These are phyloP conservation scores for Miscanthus lutarioriparius DNA, from an alignment of 176 grass and related monocot species.

Conservation along the genomic window DNA sequence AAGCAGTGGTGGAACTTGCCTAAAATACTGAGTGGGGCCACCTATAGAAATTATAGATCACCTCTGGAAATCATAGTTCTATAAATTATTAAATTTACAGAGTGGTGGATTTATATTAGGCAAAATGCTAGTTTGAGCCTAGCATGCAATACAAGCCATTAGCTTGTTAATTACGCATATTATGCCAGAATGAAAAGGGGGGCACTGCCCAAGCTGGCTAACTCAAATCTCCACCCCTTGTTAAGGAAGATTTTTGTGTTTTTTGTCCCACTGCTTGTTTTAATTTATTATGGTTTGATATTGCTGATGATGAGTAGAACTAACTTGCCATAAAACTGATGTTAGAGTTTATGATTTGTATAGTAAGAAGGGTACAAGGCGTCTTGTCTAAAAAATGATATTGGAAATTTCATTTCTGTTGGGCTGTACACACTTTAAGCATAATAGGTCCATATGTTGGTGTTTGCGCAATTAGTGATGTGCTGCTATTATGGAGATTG, in stretches of 20 bases:
- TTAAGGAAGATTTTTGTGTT: background rate
- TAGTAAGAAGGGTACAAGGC: background rate
- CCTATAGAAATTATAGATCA: background rate
- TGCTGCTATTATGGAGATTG: background rate
- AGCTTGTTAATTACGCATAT: background rate
- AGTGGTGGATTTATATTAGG: background rate
- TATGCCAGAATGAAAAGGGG: background rate
- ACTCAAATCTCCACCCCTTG: background rate
- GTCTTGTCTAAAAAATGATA: background rate
- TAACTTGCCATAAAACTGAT: background rate
- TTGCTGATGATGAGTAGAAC: background rate
- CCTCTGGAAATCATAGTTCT: background rate
- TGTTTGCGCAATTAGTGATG: background rate
- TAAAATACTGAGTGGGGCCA: background rate
- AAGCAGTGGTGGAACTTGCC: background rate
- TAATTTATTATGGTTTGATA: background rate
- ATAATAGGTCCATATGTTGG: background rate
- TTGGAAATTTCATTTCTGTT: background rate
- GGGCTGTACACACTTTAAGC: constrained; percentile 4
- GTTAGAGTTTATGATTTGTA: background rate
- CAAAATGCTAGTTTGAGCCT: background rate
- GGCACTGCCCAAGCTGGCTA: background rate
- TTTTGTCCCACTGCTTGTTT: background rate
- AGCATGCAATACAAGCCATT: background rate
- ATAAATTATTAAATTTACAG: background rate